Conservation (phyloP, 768 basidiomycete species). For the Thelephora ganbajun region DNA sequence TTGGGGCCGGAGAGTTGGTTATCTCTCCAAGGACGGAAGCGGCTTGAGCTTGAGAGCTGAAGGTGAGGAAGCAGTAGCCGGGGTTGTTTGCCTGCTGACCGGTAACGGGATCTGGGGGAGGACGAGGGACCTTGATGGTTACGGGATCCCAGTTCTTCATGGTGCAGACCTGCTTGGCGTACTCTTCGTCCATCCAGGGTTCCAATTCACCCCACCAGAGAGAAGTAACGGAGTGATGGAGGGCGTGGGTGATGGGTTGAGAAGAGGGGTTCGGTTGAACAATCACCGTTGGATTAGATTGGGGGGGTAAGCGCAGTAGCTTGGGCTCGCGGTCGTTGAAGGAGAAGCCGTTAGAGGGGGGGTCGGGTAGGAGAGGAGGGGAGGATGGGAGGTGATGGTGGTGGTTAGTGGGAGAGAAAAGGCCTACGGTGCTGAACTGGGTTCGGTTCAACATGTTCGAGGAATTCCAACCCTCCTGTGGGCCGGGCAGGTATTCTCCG, state of each 20-base stretch:
- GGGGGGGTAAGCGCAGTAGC: background rate
- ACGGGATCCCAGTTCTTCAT: constrained; percentile 82
- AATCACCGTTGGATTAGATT: background rate
- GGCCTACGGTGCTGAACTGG: background rate
- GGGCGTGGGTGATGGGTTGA: background rate
- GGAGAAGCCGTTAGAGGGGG: background rate
- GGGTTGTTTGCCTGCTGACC: constrained; percentile 70
- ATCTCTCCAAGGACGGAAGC: constrained; percentile 60
- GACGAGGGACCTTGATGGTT: constrained; percentile 57
- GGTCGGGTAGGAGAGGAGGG: background rate
- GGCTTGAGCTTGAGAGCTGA: constrained; percentile 57
- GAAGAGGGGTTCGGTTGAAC: background rate
- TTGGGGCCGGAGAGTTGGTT: constrained; percentile 25
- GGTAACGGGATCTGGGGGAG: constrained; percentile 38
- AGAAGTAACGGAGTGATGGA: constrained; percentile 24
- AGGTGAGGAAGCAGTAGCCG: constrained; percentile 81
- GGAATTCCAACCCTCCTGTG: background rate
- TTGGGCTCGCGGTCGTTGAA: background rate
- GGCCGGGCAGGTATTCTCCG: background rate
- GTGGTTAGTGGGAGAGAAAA: background rate
- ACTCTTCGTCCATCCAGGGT: constrained; percentile 96
- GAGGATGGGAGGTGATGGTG: background rate
- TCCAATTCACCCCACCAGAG: constrained; percentile 85
- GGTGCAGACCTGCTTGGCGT: constrained; percentile 75
- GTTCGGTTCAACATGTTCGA: background rate